Evolutionary conservation across 495 filamentous ascomycete genomes (phyloP).

Genomic region (Elasticomyces elasticus): DNA sequence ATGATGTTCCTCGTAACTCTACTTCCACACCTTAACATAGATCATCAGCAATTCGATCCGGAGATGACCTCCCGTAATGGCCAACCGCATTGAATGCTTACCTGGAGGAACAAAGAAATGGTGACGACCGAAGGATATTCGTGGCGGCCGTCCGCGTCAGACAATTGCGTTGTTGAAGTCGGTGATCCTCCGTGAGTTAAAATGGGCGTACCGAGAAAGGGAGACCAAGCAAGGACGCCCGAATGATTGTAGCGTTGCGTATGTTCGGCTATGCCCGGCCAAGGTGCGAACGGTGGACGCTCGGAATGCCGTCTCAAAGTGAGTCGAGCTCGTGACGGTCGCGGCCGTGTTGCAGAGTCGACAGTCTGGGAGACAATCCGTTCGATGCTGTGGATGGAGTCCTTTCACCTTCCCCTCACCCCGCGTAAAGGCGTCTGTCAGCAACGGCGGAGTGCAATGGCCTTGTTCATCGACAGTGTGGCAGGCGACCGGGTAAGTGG

Average conservation of each 20-base stretch:
- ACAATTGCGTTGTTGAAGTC: conserved; percentile 3
- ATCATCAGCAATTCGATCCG: conserved; percentile 2
- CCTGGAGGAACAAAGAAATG: conserved; percentile 4
- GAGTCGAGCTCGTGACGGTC: background rate
- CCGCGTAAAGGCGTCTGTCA: conserved; percentile 3
- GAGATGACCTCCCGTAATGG: background rate
- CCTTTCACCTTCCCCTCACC: background rate
- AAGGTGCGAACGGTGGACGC: background rate
- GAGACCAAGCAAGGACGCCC: conserved; percentile 1
- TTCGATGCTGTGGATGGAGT: background rate
- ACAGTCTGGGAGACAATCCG: background rate
- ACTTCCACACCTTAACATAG: conserved; percentile 2
- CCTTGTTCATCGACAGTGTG: background rate
- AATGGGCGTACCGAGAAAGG: background rate
- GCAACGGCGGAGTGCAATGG: background rate
- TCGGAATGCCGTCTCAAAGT: conserved; percentile 7
- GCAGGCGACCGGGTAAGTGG: conserved; percentile 13
- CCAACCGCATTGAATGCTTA: background rate
- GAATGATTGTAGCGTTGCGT: background rate
- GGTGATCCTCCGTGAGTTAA: background rate
- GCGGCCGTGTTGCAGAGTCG: no score
- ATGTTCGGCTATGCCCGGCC: background rate
- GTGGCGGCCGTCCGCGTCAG: conserved; percentile 1
- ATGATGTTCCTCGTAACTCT: conserved; percentile 4
- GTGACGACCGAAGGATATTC: background rate